Percentiles rank a stretch among this genome's conserved stretches.
Evolutionary conservation across 1,139 yeast genomes (phyloP).

Genomic region (Lodderomyces parapsilosis): DNA sequence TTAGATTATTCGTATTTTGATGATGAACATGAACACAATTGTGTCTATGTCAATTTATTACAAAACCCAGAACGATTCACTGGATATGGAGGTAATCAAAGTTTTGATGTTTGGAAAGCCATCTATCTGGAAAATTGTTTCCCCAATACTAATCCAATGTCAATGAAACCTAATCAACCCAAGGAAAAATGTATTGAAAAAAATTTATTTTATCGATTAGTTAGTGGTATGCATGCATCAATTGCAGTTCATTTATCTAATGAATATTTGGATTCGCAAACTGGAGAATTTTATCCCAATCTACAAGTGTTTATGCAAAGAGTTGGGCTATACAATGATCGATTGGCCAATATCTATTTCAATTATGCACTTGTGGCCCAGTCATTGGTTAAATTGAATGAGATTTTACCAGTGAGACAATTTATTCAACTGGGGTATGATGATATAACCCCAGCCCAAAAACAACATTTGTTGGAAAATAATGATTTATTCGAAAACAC

Average conservation of each 20-base stretch:
- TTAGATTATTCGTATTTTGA: slow-evolving; percentile 56
- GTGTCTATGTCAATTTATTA: slow-evolving; percentile 82
- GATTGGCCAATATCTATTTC: slow-evolving; percentile 86
- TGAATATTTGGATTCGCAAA: slow-evolving; percentile 71
- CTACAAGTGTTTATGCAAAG: slow-evolving; percentile 79
- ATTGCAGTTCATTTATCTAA: slow-evolving; percentile 91
- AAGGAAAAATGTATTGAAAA: slow-evolving; percentile 74
- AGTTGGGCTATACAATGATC: slow-evolving; percentile 86
- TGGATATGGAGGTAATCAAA: slow-evolving; percentile 92
- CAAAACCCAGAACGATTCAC: slow-evolving; percentile 96
- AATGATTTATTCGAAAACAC: slow-evolving; percentile 22
- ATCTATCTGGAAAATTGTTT: slow-evolving; percentile 92
- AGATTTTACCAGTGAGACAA: slow-evolving; percentile 28
- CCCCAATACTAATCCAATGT: slow-evolving; percentile 48
- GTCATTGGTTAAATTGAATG: slow-evolving; percentile 65
- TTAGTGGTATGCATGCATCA: slow-evolving; percentile 95
- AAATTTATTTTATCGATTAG: slow-evolving; percentile 78
- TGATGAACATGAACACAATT: slow-evolving; percentile 51
- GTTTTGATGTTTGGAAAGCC: slow-evolving; percentile 89
- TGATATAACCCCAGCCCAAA: slow-evolving; percentile 21
- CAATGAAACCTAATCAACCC: slow-evolving; percentile 28
- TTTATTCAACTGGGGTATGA: slow-evolving; percentile 24
- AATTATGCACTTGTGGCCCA: slow-evolving; percentile 87
- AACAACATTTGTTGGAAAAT: slow-evolving; percentile 49
- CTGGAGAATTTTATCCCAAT: slow-evolving; percentile 84